These are phyloP conservation scores for Kodamaea hsintzibuensis DNA, from an alignment of 805 yeast genomes.

Conservation along the genomic window DNA sequence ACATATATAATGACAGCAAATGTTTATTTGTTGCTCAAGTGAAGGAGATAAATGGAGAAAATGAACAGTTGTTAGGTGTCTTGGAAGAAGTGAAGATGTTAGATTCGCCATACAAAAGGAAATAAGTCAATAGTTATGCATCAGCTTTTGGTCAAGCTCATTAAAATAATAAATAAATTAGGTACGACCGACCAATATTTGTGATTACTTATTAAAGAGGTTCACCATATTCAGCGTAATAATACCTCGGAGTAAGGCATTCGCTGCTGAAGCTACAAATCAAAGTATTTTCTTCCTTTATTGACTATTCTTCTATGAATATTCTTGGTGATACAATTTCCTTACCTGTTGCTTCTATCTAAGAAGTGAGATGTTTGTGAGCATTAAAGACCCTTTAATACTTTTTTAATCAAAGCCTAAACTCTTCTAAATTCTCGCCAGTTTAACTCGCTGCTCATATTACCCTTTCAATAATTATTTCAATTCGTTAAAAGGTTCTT, in stretches of 20 bases:
- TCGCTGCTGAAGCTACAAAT: too few species aligned
- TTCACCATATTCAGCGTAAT: too few species aligned
- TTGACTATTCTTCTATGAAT: background rate
- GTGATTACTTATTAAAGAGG: too few species aligned
- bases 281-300: background rate
- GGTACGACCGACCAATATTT: too few species aligned
- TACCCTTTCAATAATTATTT: too few species aligned
- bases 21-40: conserved; percentile 32
- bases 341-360: background rate
- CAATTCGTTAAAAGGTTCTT: conserved; percentile 5
- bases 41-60: conserved; percentile 13
- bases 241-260: too few species aligned
- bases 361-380: background rate
- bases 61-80: conserved; percentile 14
- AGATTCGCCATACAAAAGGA: conserved; percentile 18
- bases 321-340: background rate
- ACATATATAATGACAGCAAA: conserved; percentile 30
- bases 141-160: too few species aligned
- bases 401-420: too few species aligned
- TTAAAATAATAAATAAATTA: too few species aligned
- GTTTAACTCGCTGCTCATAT: too few species aligned
- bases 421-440: too few species aligned
- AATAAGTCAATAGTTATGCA: background rate
- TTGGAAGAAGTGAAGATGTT: conserved; percentile 14
- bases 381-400: background rate